Percentiles rank a stretch among this genome's conserved stretches.
Conservation (phyloP, 306 rosid species). For the Lathyrus oleraceus region DNA sequence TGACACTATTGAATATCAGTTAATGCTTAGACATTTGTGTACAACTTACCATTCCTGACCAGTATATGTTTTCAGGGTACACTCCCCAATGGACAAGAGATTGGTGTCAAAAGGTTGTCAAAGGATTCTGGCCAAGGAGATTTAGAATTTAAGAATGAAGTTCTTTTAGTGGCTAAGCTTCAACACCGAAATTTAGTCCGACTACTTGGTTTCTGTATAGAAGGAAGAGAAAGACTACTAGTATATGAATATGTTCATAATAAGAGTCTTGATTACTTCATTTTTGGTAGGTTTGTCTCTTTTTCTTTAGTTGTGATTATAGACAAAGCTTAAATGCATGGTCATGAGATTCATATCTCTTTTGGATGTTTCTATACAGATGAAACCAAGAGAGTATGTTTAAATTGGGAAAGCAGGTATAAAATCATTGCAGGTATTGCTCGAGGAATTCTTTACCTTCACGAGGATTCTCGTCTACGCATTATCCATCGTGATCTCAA, state of each 20-base stretch:
- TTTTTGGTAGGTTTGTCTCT: conserved; percentile 44
- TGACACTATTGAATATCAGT: background rate
- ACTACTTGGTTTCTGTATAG: conserved; percentile 29
- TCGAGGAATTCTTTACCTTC: conserved; percentile 46
- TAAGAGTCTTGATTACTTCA: conserved; percentile 48
- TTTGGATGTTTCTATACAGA: background rate
- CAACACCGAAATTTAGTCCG: conserved; percentile 30
- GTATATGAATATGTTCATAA: conserved; percentile 54
- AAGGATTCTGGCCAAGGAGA: conserved; percentile 17
- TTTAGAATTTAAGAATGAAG: conserved; percentile 49
- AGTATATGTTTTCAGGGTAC: conserved; percentile 17
- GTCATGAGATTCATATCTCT: background rate
- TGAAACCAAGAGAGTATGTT: background rate
- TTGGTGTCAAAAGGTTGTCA: conserved; percentile 35
- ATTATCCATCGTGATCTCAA: conserved; percentile 45
- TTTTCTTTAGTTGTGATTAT: background rate
- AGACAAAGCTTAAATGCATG: background rate
- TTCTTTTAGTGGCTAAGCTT: conserved; percentile 31
- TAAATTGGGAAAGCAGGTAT: conserved; percentile 28
- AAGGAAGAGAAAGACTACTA: conserved; percentile 32
- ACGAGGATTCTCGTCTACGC: conserved; percentile 43
- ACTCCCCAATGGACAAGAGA: conserved; percentile 10
- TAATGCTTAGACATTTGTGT: background rate
- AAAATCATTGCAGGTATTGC: conserved; percentile 45
- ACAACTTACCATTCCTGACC: background rate